Evolutionary conservation across 192 early-diverging fungal genomes (phyloP).

Genomic region (Backusella westeae): DNA sequence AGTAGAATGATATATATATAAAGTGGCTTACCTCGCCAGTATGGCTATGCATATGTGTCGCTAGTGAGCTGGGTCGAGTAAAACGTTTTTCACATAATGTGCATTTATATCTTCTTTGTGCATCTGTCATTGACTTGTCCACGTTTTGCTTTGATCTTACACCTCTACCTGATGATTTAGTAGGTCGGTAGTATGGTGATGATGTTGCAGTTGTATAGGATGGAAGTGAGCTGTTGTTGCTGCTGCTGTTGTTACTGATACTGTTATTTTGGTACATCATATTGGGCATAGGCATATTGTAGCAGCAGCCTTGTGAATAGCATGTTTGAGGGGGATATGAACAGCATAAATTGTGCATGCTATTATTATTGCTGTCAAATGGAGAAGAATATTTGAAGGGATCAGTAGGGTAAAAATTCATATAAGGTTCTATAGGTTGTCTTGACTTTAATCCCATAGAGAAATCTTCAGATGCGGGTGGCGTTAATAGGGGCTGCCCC

Average conservation of each 20-base stretch:
- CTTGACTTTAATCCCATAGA: not conserved
- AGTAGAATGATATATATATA: not conserved
- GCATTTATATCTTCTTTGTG: conserved; percentile 36
- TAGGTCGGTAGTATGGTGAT: not conserved
- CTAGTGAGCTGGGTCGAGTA: conserved; percentile 37
- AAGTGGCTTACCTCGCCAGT: conserved; percentile 34
- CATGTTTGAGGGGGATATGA: not conserved
- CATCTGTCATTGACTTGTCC: not conserved
- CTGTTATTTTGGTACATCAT: not conserved
- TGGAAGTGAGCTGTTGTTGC: not conserved
- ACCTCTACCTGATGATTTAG: not conserved
- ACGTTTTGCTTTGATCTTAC: not conserved
- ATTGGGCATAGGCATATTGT: not conserved
- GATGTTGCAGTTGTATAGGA: not conserved
- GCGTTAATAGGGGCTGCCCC: conserved; percentile 14
- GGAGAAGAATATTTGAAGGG: conserved; percentile 1
- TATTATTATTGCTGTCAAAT: not conserved
- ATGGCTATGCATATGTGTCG: conserved; percentile 40
- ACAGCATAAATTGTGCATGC: not conserved
- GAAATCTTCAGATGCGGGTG: conserved; percentile 11
- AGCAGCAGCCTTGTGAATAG: not conserved
- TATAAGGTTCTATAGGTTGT: not conserved
- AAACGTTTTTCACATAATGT: conserved; percentile 35
- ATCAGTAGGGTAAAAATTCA: not conserved
- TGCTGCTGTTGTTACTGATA: not conserved